Evolutionary conservation across 2,329 filamentous ascomycete species (phyloP).

Genomic region (Aspergillus ustus): DNA sequence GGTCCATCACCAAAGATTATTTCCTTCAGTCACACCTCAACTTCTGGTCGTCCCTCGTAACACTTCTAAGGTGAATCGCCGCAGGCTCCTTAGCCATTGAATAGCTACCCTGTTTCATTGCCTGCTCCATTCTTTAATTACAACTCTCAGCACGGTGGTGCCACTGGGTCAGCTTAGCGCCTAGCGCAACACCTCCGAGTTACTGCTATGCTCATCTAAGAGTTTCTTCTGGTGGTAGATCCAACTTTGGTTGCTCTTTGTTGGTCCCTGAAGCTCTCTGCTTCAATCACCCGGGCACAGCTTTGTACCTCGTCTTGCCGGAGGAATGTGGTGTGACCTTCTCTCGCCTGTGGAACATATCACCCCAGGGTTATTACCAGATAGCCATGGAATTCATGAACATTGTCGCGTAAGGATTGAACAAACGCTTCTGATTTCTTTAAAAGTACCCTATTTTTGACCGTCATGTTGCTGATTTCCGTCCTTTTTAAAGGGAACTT

Average conservation of each 20-base stretch:
- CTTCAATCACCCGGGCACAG: neutral
- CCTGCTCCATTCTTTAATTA: neutral
- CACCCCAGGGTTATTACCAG: slow-evolving; percentile 17
- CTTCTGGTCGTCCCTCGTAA: neutral
- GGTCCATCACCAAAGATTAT: slow-evolving; percentile 12
- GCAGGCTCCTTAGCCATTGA: neutral
- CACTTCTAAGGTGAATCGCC: neutral
- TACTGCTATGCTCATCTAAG: slow-evolving; percentile 24
- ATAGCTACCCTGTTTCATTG: neutral
- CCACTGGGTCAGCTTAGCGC: neutral
- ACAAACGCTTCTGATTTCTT: neutral
- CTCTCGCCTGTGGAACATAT: slow-evolving; percentile 14
- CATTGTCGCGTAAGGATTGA: slow-evolving; percentile 43
- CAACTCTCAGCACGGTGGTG: neutral
- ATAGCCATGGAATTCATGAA: slow-evolving; percentile 47
- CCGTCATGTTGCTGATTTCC: slow-evolving; percentile 21
- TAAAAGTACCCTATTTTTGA: neutral
- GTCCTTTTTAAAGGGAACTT: slow-evolving; percentile 41
- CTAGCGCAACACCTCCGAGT: slow-evolving; percentile 8
- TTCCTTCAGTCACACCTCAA: slow-evolving; percentile 15
- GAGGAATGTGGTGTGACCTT: slow-evolving; percentile 26
- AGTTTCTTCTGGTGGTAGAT: slow-evolving; percentile 4
- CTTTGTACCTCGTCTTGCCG: neutral
- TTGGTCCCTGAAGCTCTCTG: neutral
- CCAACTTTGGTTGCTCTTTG: neutral